Conservation (phyloP, 2,329 filamentous ascomycete genomes). For the Exophiala oligosperma region DNA sequence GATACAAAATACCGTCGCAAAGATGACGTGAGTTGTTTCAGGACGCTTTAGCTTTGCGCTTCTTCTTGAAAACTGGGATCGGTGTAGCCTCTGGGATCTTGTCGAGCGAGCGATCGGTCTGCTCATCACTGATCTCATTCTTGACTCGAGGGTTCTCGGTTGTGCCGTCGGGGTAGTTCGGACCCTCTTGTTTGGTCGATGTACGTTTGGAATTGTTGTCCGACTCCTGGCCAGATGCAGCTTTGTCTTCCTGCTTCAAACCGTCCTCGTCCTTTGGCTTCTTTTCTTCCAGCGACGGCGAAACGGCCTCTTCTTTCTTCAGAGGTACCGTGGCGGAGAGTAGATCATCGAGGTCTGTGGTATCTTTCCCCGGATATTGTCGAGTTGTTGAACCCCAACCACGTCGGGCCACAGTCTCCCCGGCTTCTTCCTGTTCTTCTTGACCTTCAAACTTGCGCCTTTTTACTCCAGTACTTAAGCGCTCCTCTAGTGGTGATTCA, state of each 20-base stretch:
- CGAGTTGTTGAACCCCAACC: constrained; percentile 46
- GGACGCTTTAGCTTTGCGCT: constrained; percentile 48
- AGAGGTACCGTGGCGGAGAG: constrained; percentile 42
- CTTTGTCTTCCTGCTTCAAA: constrained; percentile 18
- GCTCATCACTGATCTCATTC: constrained; percentile 29
- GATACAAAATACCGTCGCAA: constrained; percentile 3
- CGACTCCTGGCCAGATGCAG: not conserved
- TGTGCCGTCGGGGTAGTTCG: not conserved
- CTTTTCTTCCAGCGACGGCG: not conserved
- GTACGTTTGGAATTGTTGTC: constrained; percentile 6
- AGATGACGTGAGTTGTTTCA: constrained; percentile 31
- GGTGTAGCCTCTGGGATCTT: constrained; percentile 27
- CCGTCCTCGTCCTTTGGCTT: constrained; percentile 5
- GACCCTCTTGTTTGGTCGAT: constrained; percentile 1
- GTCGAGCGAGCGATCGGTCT: constrained; percentile 8
- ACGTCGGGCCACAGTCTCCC: constrained; percentile 38
- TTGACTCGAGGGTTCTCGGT: constrained; percentile 24
- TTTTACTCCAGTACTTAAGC: constrained; percentile 44
- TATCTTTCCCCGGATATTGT: constrained; percentile 40
- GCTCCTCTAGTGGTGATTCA: constrained; percentile 37
- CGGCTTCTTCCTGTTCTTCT: constrained; percentile 42
- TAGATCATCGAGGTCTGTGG: constrained; percentile 43
- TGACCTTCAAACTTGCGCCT: constrained; percentile 47
- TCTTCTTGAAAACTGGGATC: constrained; percentile 49
- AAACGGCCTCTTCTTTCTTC: constrained; percentile 36